Base-by-base conservation (phyloP, 2,329 filamentous ascomycete species). In the Rutstroemia sp. region DNA sequence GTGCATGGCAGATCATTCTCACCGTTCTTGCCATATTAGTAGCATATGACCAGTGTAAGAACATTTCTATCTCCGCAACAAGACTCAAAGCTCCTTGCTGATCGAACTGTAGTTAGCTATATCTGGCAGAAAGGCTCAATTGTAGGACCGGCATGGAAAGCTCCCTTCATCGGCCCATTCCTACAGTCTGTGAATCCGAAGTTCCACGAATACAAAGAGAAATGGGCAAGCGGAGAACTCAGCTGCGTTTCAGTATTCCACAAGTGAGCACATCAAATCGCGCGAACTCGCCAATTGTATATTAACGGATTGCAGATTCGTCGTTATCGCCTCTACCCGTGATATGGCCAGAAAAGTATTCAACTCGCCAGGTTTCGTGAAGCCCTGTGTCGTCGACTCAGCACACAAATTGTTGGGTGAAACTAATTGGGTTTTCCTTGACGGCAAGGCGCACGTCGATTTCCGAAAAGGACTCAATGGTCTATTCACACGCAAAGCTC, bases 231-330 rank as follows among this genome's bases (percentile, higher is more conserved):
- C 69, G 94, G 89, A 48, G 86, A 89, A 48, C 78, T 99, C 65
- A 96, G 92, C 78, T 99, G 94, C 70, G 94, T 99, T 60, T 96
- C 92, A 2, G 91, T 99, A 67, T 99, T 99, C 78, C 94, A 99
- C 83, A 99, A 97, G 90, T 95, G 82, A 65, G 84, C 63, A 27
- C 8, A 4, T n/a, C 12, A 5, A 3, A 17, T 5, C 9, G 14
- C 27, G 4, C 2, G 25, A 16, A 17, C 58, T 10, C 8, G 3
- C 16, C n/a, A 8, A 39, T 16, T 9, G 38, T n/a, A 21, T 48
- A 6, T 47, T 56, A 30, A 57, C 52, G 21, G 9, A 27, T 19
- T n/a, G 30, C 65, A 95, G 90, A 72, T 99, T 99, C 72, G 94
- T 97, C 62, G 91, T 99, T 57, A 96, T 99, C 70, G 92, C 92